Conservation (phyloP, 371 early-diverging fungal genomes). For the Massospora cicadina region DNA sequence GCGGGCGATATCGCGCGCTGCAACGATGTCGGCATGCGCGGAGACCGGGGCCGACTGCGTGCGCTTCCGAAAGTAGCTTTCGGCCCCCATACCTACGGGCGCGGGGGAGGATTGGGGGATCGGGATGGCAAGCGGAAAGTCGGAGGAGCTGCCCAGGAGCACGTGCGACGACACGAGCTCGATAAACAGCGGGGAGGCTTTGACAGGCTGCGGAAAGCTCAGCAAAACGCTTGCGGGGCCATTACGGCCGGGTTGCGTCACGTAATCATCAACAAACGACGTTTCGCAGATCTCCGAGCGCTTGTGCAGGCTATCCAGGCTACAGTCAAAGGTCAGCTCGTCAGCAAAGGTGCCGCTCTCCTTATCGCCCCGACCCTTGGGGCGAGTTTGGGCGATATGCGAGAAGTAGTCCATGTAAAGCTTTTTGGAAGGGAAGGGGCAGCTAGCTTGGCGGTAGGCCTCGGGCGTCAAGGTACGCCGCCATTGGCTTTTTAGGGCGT, state of each 20-base stretch:
- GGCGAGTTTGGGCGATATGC: neutral
- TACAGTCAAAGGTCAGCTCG: neutral
- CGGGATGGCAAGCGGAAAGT: neutral
- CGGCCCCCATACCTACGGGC: neutral
- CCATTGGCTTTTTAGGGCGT: neutral
- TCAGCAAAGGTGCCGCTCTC: neutral
- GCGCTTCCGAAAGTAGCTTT: neutral
- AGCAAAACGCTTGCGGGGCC: neutral
- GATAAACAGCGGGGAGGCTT: neutral
- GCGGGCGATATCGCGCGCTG: neutral
- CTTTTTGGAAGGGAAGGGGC: constrained; percentile 1
- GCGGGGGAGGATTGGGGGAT: neutral
- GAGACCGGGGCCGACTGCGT: constrained; percentile 6
- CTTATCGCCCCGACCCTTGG: neutral
- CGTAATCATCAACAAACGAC: constrained; percentile 5
- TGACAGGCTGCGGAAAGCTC: neutral
- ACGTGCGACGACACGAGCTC: constrained; percentile 1
- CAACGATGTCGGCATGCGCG: neutral
- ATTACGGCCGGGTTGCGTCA: neutral
- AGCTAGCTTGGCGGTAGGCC: neutral
- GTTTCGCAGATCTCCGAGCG: constrained; percentile 6
- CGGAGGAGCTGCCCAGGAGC: neutral
- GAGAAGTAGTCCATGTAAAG: neutral
- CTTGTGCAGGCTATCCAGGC: neutral
- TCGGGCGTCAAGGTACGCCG: neutral